Evolutionary conservation across 2,329 filamentous ascomycete species (phyloP).

Genomic region (Aspergillus fumigatiaffinis): DNA sequence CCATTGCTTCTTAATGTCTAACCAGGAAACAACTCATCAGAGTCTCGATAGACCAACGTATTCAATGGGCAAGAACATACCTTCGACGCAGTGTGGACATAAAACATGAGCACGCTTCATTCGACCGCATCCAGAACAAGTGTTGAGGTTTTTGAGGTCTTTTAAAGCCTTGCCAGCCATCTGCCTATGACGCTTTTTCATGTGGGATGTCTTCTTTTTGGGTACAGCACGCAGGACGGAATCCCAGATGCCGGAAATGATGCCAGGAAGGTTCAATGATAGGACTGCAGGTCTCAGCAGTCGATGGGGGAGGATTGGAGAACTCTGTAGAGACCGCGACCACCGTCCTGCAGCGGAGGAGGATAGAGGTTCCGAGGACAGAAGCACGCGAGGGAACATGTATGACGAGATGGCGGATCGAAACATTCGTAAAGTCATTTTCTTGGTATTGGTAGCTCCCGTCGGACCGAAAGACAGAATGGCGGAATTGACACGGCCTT

Average conservation of each 20-base stretch:
- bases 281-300: conserved; percentile 59
- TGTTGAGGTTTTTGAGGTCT: conserved; percentile 82
- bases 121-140: conserved; percentile 83
- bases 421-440: conserved; percentile 28
- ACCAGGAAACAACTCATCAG: conserved; percentile 6
- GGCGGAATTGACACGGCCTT: background rate
- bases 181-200: conserved; percentile 88
- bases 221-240: conserved; percentile 87
- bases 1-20: conserved; percentile 48
- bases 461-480: background rate
- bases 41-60: background rate
- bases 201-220: conserved; percentile 98
- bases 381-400: conserved; percentile 22
- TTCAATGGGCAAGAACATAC: conserved; percentile 49
- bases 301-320: conserved; percentile 52
- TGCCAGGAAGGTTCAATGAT: conserved; percentile 58
- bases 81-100: conserved; percentile 80
- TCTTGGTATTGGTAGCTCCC: background rate
- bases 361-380: conserved; percentile 13
- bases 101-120: conserved; percentile 84
- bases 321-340: conserved; percentile 40
- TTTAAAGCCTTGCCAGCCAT: conserved; percentile 94
- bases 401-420: conserved; percentile 15
- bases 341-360: conserved; percentile 10
- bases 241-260: conserved; percentile 87